These are phyloP conservation scores for Fusarium anthophilum DNA, from an alignment of 2,329 filamentous ascomycete genomes.

Conservation along the genomic window DNA sequence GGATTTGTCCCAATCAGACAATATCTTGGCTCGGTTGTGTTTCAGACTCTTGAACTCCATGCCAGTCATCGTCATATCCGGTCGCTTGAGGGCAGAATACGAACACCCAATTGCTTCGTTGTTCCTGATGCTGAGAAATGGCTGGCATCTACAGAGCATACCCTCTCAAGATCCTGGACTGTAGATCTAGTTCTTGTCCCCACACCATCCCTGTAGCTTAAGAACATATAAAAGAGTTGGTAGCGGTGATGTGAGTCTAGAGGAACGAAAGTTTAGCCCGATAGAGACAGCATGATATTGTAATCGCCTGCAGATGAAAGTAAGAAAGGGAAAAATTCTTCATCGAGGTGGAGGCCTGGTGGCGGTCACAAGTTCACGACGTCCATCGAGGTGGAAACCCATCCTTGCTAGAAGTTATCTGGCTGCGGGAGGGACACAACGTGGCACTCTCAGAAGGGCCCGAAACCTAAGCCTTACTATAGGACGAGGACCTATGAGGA, in stretches of 20 bases:
- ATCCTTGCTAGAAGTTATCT: constrained; percentile 27
- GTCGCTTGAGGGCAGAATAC: constrained; percentile 2
- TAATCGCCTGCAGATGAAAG: constrained; percentile 16
- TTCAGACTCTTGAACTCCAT: constrained; percentile 1
- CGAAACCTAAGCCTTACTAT: constrained; percentile 31
- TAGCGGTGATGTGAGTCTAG: constrained; percentile 25
- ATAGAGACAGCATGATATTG: constrained; percentile 24
- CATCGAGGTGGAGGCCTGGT: constrained; percentile 41
- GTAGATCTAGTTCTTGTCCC: constrained; percentile 41
- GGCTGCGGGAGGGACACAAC: constrained; percentile 36
- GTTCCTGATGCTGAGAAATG: constrained; percentile 9
- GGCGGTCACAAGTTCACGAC: constrained; percentile 34
- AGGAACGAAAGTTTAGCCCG: constrained; percentile 4
- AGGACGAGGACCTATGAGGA: constrained; percentile 19
- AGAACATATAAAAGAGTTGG: constrained; percentile 17
- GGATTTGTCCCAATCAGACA: constrained; percentile 6
- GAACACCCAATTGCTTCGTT: constrained; percentile 2
- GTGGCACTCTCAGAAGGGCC: constrained; percentile 39
- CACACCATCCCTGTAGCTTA: constrained; percentile 32
- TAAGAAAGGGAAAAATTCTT: constrained; percentile 31
- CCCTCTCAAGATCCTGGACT: constrained; percentile 39
- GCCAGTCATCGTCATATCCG: background rate
- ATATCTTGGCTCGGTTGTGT: constrained; percentile 11
- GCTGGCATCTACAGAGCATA: background rate
- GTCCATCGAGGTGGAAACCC: constrained; percentile 41